These are phyloP conservation scores for Nicotiana knightiana DNA, from an alignment of 257 asterid species.

Conservation along the genomic window DNA sequence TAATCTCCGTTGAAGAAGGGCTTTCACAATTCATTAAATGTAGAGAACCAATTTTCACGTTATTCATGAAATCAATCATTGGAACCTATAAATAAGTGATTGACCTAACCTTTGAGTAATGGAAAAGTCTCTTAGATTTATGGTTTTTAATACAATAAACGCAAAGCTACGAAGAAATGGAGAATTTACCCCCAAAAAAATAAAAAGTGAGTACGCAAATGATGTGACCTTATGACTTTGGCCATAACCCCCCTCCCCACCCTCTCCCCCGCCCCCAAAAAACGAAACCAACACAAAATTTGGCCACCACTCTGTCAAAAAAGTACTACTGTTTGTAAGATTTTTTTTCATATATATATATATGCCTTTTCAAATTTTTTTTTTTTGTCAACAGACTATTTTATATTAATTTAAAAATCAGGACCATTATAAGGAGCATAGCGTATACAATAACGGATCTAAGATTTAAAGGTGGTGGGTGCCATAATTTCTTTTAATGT, in stretches of 20 bases:
- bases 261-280: too few relatives aligned
- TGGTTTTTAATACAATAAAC: neutral
- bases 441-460: too few relatives aligned
- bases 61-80: neutral
- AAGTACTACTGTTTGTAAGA: neutral
- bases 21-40: neutral
- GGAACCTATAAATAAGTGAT: neutral
- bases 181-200: neutral
- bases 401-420: too few relatives aligned
- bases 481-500: too few relatives aligned
- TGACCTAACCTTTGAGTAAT: neutral
- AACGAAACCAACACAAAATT: neutral
- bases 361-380: too few relatives aligned
- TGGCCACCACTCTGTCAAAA: neutral
- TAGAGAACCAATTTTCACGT: neutral
- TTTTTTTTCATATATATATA: too few relatives aligned
- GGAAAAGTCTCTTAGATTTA: neutral
- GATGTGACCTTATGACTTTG: neutral
- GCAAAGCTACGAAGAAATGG: neutral
- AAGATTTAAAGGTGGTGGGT: too few relatives aligned
- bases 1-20: neutral
- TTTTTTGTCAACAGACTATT: too few relatives aligned
- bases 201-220: neutral
- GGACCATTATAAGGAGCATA: too few relatives aligned
- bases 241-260: too few relatives aligned